Evolutionary conservation across 371 early-diverging fungal species (phyloP).

Genomic region (Mucor piriformis): DNA sequence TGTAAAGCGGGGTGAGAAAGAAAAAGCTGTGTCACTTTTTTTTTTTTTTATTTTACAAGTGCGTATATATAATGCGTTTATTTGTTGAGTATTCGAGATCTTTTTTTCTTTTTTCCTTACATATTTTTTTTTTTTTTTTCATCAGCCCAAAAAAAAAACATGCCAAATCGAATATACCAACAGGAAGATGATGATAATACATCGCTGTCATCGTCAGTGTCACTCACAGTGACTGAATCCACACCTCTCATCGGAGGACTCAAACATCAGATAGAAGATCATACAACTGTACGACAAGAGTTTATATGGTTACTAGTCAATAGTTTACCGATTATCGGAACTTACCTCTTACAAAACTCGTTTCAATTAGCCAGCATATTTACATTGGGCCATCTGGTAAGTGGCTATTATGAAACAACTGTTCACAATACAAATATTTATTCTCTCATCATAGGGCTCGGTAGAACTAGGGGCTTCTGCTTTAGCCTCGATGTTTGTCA

Average conservation of each 20-base stretch:
- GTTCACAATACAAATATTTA: no score
- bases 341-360: conserved; percentile 68
- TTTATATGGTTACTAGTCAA: conserved; percentile 51
- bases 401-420: no score
- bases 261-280: not conserved
- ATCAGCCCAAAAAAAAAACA: not conserved
- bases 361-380: conserved; percentile 65
- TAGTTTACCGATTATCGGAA: conserved; percentile 62
- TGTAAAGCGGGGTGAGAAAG: not conserved
- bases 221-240: conserved; percentile 22
- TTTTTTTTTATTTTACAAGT: not conserved
- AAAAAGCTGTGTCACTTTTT: conserved; percentile 1
- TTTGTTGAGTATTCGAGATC: not conserved
- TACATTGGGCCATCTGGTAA: conserved; percentile 68
- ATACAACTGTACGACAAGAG: conserved; percentile 27
- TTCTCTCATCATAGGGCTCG: conserved; percentile 42
- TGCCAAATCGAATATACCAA: conserved; percentile 15
- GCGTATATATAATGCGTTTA: not conserved
- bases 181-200: conserved; percentile 1
- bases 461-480: conserved; percentile 81
- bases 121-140: not conserved
- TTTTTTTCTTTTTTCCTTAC: not conserved
- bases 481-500: conserved; percentile 79
- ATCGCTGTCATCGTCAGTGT: not conserved
- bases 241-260: conserved; percentile 8